A percentile compares a stretch with the other conserved stretches of the same genome.
Conservation (phyloP, 1,284 basidiomycete species). For the Rhodotorula sp. region DNA sequence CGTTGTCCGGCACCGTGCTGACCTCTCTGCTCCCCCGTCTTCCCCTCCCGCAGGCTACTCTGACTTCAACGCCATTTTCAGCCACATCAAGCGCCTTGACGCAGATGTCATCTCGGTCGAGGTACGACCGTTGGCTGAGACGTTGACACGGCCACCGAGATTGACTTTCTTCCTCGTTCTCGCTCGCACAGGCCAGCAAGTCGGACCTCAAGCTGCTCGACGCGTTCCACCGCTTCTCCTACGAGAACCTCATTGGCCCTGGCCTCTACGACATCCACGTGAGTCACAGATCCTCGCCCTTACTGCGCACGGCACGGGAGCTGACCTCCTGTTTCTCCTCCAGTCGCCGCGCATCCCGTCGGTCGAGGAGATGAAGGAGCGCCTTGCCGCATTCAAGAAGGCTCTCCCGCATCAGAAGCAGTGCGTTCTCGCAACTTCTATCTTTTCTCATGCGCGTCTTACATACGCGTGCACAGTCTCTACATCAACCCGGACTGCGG, state of each 20-base stretch:
- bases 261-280: constrained; percentile 37
- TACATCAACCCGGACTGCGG: constrained; percentile 89
- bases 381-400: constrained; percentile 71
- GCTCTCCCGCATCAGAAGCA: constrained; percentile 32
- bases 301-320: background rate
- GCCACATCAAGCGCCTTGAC: constrained; percentile 94
- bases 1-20: background rate
- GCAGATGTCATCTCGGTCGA: constrained; percentile 99
- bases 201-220: constrained; percentile 90
- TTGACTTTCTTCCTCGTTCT: no score
- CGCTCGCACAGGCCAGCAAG: no score
- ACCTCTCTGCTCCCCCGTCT: constrained; percentile 81
- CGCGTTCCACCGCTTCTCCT: constrained; percentile 88
- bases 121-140: no score
- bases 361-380: constrained; percentile 91
- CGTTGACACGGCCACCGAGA: no score
- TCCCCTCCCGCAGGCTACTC: constrained; percentile 60
- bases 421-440: constrained; percentile 20
- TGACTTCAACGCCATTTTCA: constrained; percentile 94
- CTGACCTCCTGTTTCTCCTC: background rate
- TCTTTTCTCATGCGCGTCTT: background rate
- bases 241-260: constrained; percentile 87
- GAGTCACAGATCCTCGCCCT: background rate
- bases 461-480: constrained; percentile 25
- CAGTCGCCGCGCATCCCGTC: constrained; percentile 84